Evolutionary conservation across 2,329 filamentous ascomycete genomes (phyloP), one percentile per base, ranked within the genome.

Genomic region (Arthroderma sp.): DNA sequence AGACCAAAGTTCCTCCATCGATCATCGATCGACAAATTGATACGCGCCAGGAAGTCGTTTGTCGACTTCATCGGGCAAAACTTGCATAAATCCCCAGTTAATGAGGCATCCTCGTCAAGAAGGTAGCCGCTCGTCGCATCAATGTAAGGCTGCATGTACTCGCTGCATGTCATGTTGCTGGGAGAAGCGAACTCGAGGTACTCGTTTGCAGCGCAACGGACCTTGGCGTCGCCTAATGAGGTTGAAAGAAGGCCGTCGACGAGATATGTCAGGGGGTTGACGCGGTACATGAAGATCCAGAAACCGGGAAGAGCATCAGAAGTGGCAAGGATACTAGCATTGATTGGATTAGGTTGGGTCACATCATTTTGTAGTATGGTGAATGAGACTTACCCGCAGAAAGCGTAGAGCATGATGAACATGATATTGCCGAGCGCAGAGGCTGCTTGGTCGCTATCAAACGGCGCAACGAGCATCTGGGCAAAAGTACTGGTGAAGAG

Each of bases 231-330:
- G 0, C 55, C 43, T 1, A 64, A 29, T 1, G 61, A 60, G 0
- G 56, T 58, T 1, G 59, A 56, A 7, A 62, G 44, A n/a, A 70
- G 56, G 1, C 61, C 56, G 11, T 61, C 59, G 3, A 70, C 63
- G 3, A 70, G 59, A 41, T 84, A 84, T 0, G 78, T 82, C 47
- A 83, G 78, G 0, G 79, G 80, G 0, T 72, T 77, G 5, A 77
- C 68, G 29, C 75, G 71, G 60, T 85, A 82, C 81, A 85, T 85
- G 64, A 83, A 85, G 47, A 77, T 76, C 82, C 82, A 86, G 65
- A 86, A 85, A 0, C 75, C 71, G 0, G 81, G 81, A 0, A 86
- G 66, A 0, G 70, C 67, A 3, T 54, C 47, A 0, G 79, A 74
- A 0, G 70, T 59, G 48, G 80, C 75, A 44, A 64, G 55, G 44